Conservation (phyloP, 257 asterid genomes). For the Gardenia jasminoides region DNA sequence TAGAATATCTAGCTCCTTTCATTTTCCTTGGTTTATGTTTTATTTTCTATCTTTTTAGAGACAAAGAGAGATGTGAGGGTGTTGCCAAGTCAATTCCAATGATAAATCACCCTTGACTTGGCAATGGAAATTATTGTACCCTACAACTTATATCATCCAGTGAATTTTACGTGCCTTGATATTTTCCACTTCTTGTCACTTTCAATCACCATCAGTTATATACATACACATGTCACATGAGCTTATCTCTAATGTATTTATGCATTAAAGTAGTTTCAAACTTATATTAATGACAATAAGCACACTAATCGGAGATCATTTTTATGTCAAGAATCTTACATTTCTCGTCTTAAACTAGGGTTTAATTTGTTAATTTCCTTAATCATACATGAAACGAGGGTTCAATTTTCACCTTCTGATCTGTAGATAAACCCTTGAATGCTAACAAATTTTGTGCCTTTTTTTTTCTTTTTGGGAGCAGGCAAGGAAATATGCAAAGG, state of each 20-base stretch:
- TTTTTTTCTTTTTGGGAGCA: conserved; percentile 15
- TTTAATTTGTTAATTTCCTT: background rate
- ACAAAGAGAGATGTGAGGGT: background rate
- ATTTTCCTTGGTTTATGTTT: background rate
- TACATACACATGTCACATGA: background rate
- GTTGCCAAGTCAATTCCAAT: background rate
- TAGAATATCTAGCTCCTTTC: background rate
- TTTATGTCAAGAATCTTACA: too few species aligned
- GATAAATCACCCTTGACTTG: background rate
- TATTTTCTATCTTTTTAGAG: too few species aligned
- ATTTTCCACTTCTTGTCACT: background rate
- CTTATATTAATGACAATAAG: background rate
- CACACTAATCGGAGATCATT: background rate
- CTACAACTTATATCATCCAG: background rate
- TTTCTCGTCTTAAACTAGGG: background rate
- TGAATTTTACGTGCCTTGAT: background rate
- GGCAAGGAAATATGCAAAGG: conserved; percentile 85
- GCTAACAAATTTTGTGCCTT: background rate
- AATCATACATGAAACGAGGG: background rate
- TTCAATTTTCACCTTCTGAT: background rate
- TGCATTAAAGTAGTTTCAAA: too few species aligned
- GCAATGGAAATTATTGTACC: background rate
- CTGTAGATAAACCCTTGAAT: too few species aligned
- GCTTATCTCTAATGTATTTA: too few species aligned
- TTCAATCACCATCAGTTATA: background rate